Evolutionary conservation across 257 asterid genomes (phyloP).

Genomic region (Parsonsia alboflavescens): DNA sequence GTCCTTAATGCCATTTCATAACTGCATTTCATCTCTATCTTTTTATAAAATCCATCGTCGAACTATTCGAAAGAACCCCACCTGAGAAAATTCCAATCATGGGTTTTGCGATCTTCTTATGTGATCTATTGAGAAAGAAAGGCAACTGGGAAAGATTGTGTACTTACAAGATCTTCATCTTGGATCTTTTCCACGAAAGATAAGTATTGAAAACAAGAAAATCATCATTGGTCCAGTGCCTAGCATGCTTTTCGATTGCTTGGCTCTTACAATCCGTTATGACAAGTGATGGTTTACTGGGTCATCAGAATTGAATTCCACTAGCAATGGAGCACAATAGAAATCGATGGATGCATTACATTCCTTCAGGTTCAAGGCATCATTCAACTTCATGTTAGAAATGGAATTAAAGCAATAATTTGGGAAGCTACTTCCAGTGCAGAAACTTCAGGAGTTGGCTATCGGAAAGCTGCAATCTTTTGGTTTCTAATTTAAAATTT

Average conservation of each 20-base stretch:
- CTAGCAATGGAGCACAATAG: constrained; percentile 85
- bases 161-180: constrained; percentile 65
- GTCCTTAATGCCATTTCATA: constrained; percentile 79
- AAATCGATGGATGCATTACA: constrained; percentile 75
- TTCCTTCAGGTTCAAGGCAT: constrained; percentile 40
- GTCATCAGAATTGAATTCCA: constrained; percentile 84
- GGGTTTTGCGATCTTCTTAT: not conserved
- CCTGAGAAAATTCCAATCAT: constrained; percentile 26
- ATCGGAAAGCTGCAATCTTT: not conserved
- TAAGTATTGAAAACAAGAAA: constrained; percentile 67
- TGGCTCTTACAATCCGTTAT: constrained; percentile 69
- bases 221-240: constrained; percentile 71
- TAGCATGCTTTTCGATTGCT: constrained; percentile 65
- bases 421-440: constrained; percentile 1
- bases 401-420: not conserved
- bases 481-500: too few species aligned
- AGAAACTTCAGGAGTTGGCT: not conserved
- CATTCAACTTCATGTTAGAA: constrained; percentile 10
- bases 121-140: not conserved
- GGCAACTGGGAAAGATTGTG: not conserved
- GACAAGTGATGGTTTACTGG: constrained; percentile 69
- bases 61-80: constrained; percentile 70
- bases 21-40: constrained; percentile 66
- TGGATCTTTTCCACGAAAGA: constrained; percentile 83
- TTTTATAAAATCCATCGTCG: constrained; percentile 67